Evolutionary conservation across 2,329 filamentous ascomycete genomes (phyloP).

Genomic region (Capronia epimyces): DNA sequence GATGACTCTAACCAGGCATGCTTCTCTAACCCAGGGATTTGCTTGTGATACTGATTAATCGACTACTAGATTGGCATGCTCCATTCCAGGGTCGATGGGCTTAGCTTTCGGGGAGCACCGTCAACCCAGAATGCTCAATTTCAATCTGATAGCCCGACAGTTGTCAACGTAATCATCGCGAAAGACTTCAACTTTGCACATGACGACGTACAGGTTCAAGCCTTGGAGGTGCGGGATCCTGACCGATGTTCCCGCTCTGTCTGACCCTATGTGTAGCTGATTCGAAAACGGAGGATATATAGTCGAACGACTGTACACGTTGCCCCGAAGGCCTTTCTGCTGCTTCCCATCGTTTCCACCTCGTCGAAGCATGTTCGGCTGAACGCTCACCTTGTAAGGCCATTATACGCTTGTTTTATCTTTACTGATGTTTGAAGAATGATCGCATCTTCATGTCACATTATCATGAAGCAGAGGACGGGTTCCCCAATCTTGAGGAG

Average conservation of each 20-base stretch:
- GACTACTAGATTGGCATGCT: constrained; percentile 5
- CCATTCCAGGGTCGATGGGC: constrained; percentile 10
- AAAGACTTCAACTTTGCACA: constrained; percentile 70
- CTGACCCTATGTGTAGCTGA: constrained; percentile 55
- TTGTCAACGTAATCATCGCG: constrained; percentile 78
- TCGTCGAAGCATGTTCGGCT: constrained; percentile 33
- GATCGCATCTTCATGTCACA: constrained; percentile 87
- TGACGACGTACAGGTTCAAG: constrained; percentile 77
- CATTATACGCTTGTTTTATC: background rate
- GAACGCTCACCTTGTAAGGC: constrained; percentile 40
- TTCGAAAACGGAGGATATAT: constrained; percentile 72
- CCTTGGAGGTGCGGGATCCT: constrained; percentile 54
- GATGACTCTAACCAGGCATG: constrained; percentile 17
- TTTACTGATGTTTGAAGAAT: constrained; percentile 44
- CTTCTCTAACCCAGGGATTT: background rate
- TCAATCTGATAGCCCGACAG: constrained; percentile 49
- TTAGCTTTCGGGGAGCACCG: constrained; percentile 15
- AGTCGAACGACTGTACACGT: constrained; percentile 67
- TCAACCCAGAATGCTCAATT: constrained; percentile 8
- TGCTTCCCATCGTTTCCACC: constrained; percentile 64
- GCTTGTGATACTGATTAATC: constrained; percentile 2
- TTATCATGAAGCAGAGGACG: constrained; percentile 67
- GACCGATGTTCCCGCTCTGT: background rate
- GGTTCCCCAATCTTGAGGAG: constrained; percentile 70
- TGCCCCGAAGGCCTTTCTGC: constrained; percentile 71